These are phyloP conservation scores for Trichophyton benhamiae DNA, from an alignment of 2,329 filamentous ascomycete species.

Conservation along the genomic window DNA sequence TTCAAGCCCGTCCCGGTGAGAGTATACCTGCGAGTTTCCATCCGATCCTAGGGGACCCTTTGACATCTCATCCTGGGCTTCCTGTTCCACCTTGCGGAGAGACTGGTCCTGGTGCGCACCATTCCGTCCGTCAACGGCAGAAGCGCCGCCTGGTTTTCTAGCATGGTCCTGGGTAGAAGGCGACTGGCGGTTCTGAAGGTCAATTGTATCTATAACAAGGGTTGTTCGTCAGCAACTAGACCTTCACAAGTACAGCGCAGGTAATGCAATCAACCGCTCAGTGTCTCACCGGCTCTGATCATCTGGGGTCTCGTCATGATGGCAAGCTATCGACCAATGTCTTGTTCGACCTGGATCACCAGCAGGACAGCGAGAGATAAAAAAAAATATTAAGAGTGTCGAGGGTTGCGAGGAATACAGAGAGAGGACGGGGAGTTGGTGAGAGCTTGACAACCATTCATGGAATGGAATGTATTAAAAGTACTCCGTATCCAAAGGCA, in stretches of 20 bases:
- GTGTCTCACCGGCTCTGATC: constrained; percentile 33
- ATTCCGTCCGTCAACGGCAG: constrained; percentile 43
- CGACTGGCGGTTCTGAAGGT: constrained; percentile 72
- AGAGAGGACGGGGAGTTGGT: neutral
- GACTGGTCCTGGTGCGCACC: constrained; percentile 78
- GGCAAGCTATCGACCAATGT: neutral
- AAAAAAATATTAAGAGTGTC: neutral
- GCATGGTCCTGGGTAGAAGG: constrained; percentile 77
- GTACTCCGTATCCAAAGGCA: no score
- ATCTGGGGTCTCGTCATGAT: constrained; percentile 35
- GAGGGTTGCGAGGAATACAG: neutral
- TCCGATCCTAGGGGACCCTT: constrained; percentile 51
- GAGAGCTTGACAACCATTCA: neutral
- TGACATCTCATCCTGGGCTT: constrained; percentile 59
- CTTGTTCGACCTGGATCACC: neutral
- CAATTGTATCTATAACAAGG: constrained; percentile 63
- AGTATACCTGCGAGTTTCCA: constrained; percentile 34
- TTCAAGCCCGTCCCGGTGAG: constrained; percentile 23
- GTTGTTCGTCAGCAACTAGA: neutral
- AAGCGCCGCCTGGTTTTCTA: constrained; percentile 36
- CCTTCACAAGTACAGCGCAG: neutral
- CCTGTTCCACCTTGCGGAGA: constrained; percentile 65
- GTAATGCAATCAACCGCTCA: neutral
- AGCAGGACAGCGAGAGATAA: neutral
- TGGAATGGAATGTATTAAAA: neutral